A percentile compares a stretch with the other conserved stretches of the same genome.
phyloP scores from a whole-genome alignment of 2,329 filamentous ascomycete genomes.

The Talaromyces sp. region DNA sequence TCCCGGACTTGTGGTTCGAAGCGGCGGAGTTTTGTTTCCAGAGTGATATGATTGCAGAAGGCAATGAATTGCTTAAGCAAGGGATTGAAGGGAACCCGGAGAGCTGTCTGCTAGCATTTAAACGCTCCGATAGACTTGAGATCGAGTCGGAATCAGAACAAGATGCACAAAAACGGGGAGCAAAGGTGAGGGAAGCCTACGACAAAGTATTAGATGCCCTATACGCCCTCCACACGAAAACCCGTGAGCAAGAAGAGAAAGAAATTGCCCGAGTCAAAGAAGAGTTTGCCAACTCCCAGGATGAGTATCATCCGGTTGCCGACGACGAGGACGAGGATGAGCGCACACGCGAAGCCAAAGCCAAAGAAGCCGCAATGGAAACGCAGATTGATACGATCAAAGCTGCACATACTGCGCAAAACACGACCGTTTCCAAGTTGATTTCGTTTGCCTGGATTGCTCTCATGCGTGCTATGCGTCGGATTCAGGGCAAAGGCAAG shows the following conservation, averaged over 20 bases:
- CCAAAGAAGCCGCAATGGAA: conserved; percentile 49
- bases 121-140: conserved; percentile 83
- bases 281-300: conserved; percentile 42
- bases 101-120: conserved; percentile 84
- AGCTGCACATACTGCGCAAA: conserved; percentile 67
- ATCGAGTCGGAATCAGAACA: conserved; percentile 72
- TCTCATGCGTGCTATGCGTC: conserved; percentile 86
- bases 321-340: conserved; percentile 55
- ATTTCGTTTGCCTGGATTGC: conserved; percentile 95
- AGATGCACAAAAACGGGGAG: conserved; percentile 58
- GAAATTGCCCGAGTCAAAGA: conserved; percentile 53
- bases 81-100: conserved; percentile 89
- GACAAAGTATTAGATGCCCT: conserved; percentile 77
- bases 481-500: conserved; percentile 77
- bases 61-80: conserved; percentile 72
- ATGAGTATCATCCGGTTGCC: conserved; percentile 33
- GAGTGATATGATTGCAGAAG: conserved; percentile 67
- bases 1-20: conserved; percentile 94
- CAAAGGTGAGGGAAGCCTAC: conserved; percentile 76
- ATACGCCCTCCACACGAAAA: conserved; percentile 78
- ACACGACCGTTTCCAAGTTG: conserved; percentile 71
- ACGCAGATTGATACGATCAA: conserved; percentile 54
- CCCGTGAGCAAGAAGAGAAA: conserved; percentile 62
- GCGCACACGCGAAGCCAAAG: conserved; percentile 44
- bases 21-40: conserved; percentile 89